These are phyloP conservation scores for Cladosporium sp. DNA, from an alignment of 2,329 filamentous ascomycete species.

Conservation along the genomic window DNA sequence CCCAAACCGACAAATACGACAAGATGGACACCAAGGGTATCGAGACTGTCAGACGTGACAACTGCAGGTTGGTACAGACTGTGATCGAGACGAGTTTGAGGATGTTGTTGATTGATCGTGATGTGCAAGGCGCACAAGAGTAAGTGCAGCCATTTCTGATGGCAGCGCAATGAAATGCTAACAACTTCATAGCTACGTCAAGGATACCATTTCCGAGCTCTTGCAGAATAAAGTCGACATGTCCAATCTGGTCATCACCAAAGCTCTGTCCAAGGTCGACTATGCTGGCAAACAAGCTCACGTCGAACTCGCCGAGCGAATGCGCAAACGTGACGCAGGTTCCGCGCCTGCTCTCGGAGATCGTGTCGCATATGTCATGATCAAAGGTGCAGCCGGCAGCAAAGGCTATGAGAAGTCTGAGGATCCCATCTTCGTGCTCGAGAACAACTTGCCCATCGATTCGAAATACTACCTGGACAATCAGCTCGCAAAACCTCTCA, in stretches of 20 bases:
- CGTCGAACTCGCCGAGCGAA: conserved; percentile 88
- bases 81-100: conserved; percentile 95
- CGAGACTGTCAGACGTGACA: conserved; percentile 94
- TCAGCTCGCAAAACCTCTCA: conserved; percentile 89
- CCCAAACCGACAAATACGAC: conserved; percentile 87
- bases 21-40: conserved; percentile 99
- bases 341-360: conserved; percentile 91
- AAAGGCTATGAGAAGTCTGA: conserved; percentile 98
- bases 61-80: conserved; percentile 90
- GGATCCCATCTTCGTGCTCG: conserved; percentile 93
- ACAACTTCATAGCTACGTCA: conserved; percentile 71
- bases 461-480: conserved; percentile 99
- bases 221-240: conserved; percentile 98
- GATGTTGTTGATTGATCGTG: conserved; percentile 92
- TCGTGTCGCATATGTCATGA: conserved; percentile 96
- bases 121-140: conserved; percentile 88
- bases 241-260: conserved; percentile 98
- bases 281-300: conserved; percentile 94
- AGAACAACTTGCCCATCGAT: conserved; percentile 96
- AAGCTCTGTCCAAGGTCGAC: conserved; percentile 84
- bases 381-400: conserved; percentile 81
- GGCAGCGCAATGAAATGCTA: conserved; percentile 29
- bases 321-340: conserved; percentile 94
- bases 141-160: conserved; percentile 48
- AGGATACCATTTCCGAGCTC: conserved; percentile 89